These are phyloP conservation scores for Citrullus amarus DNA, from an alignment of 306 rosid genomes.

Conservation along the genomic window DNA sequence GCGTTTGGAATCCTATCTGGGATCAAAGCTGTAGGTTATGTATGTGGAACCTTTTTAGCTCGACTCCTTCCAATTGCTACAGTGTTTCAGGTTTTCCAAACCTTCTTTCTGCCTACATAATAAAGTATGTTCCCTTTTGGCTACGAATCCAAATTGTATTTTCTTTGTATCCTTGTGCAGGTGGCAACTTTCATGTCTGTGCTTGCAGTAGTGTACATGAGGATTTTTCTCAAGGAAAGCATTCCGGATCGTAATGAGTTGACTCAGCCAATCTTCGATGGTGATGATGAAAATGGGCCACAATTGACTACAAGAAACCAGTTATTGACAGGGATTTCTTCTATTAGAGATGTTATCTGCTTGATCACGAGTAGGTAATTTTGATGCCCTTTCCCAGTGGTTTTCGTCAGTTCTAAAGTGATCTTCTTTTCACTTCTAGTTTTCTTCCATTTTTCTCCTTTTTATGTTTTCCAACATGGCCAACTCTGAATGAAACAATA, in stretches of 20 bases:
- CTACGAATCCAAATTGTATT: neutral
- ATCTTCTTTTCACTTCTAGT: neutral
- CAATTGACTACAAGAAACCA: slow-evolving; percentile 9
- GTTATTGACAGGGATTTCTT: slow-evolving; percentile 40
- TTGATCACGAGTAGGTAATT: slow-evolving; percentile 48
- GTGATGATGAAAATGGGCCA: slow-evolving; percentile 8
- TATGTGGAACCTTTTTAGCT: slow-evolving; percentile 58
- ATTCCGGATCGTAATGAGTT: slow-evolving; percentile 13
- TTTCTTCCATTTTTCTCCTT: neutral
- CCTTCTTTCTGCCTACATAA: neutral
- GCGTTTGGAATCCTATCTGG: slow-evolving; percentile 78
- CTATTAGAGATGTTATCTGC: slow-evolving; percentile 24
- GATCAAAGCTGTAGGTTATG: slow-evolving; percentile 41
- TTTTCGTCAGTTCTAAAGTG: neutral
- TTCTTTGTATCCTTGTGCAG: slow-evolving; percentile 13
- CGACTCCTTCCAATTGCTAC: slow-evolving; percentile 51
- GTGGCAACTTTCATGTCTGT: slow-evolving; percentile 49
- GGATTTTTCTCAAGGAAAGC: slow-evolving; percentile 68
- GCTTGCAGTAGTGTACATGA: slow-evolving; percentile 54
- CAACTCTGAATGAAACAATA: neutral
- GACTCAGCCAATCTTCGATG: slow-evolving; percentile 43
- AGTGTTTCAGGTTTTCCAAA: slow-evolving; percentile 48
- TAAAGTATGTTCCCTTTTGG: neutral
- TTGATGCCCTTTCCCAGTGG: neutral
- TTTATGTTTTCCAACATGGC: neutral